A percentile compares a stretch with the other conserved stretches of the same genome.
These are phyloP conservation scores for Lophiostoma macrostomum DNA, from an alignment of 495 filamentous ascomycete genomes.

Conservation along the genomic window DNA sequence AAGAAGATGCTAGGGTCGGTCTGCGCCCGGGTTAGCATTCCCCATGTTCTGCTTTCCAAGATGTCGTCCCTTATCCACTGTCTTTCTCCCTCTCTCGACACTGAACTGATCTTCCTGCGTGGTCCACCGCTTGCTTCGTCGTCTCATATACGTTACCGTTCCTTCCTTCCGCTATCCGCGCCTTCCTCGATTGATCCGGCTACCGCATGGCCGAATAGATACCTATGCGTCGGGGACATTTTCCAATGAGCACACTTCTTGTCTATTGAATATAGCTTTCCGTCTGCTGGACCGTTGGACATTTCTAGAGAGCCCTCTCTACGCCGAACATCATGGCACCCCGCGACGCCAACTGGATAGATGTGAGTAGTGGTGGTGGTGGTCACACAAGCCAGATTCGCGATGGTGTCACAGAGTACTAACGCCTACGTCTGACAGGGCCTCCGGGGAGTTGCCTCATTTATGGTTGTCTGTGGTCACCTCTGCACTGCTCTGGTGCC, in stretches of 20 bases:
- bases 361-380: slow-evolving; percentile 19
- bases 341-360: slow-evolving; percentile 36
- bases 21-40: too few species aligned
- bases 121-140: too few species aligned
- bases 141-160: too few species aligned
- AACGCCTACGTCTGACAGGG: slow-evolving; percentile 22
- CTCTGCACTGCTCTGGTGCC: slow-evolving; percentile 34
- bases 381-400: neutral
- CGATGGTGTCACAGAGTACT: too few species aligned
- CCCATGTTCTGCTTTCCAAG: too few species aligned
- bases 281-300: neutral
- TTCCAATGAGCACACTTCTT: slow-evolving; percentile 14
- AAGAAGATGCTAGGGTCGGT: too few species aligned
- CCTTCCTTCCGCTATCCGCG: too few species aligned
- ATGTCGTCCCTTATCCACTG: too few species aligned
- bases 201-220: too few species aligned
- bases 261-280: neutral
- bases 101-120: too few species aligned
- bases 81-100: too few species aligned
- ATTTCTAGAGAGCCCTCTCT: neutral
- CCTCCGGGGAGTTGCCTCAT: slow-evolving; percentile 34
- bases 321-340: slow-evolving; percentile 17
- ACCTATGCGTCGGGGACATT: neutral
- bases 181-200: too few species aligned
- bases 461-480: slow-evolving; percentile 36